Conservation (phyloP, 306 rosid species). For the Sindora glabra region DNA sequence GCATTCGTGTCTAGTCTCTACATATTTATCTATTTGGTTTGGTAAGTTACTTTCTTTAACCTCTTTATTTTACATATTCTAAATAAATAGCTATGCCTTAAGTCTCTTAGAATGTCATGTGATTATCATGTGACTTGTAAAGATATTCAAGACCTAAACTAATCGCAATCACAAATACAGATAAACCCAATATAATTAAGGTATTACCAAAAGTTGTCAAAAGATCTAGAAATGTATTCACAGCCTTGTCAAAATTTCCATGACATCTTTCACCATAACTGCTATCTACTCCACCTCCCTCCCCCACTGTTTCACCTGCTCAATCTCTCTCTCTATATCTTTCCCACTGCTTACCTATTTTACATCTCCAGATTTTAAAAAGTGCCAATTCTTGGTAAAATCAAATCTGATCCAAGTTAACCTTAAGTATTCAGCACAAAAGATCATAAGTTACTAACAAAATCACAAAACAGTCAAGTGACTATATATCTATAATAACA, state of each 20-base stretch:
- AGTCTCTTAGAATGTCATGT: background rate
- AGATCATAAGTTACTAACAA: constrained; percentile 4
- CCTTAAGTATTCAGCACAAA: background rate
- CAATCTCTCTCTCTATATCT: background rate
- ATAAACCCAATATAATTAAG: background rate
- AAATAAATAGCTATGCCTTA: background rate
- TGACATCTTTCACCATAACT: constrained; percentile 1
- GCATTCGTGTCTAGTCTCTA: background rate
- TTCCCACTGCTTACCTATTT: constrained; percentile 6
- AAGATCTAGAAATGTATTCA: background rate
- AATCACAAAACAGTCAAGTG: background rate
- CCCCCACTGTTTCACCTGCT: too few species aligned
- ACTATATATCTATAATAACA: background rate
- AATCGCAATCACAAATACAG: background rate
- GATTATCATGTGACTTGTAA: background rate
- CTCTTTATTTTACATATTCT: background rate
- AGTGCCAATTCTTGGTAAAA: background rate
- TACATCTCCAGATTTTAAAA: background rate
- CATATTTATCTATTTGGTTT: background rate
- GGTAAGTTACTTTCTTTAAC: too few species aligned
- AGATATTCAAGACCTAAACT: background rate
- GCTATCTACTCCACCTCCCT: too few species aligned
- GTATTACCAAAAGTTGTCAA: background rate
- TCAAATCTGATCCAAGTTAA: background rate
- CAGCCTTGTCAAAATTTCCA: background rate